Conservation (phyloP, 1,284 basidiomycete species). For the Cystobasidium slooffiae region DNA sequence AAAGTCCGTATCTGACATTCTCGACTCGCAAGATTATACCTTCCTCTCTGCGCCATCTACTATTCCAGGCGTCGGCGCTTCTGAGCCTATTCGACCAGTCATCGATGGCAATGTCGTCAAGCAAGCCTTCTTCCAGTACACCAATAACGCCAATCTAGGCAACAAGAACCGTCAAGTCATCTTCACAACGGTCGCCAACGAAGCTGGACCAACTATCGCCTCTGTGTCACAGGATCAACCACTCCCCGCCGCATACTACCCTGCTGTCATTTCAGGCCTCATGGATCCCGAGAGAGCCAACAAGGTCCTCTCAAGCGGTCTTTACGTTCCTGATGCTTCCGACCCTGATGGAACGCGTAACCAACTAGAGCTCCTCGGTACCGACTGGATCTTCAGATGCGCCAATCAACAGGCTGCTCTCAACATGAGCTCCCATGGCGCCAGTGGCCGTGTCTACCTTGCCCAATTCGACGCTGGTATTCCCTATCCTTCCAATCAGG, state of each 20-base stretch:
- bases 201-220: slow-evolving; percentile 45
- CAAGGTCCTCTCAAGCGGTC: slow-evolving; percentile 35
- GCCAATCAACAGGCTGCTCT: slow-evolving; percentile 47
- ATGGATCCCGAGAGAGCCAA: slow-evolving; percentile 15
- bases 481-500: slow-evolving; percentile 12
- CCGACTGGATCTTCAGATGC: slow-evolving; percentile 48
- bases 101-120: slow-evolving; percentile 49
- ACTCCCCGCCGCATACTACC: not conserved
- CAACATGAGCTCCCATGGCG: slow-evolving; percentile 19
- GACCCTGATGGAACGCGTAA: slow-evolving; percentile 25
- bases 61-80: slow-evolving; percentile 27
- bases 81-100: slow-evolving; percentile 45
- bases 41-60: slow-evolving; percentile 59
- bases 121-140: slow-evolving; percentile 36
- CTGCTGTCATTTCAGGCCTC: not conserved
- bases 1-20: slow-evolving; percentile 63
- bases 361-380: slow-evolving; percentile 39
- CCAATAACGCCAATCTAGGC: slow-evolving; percentile 7
- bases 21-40: slow-evolving; percentile 64
- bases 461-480: slow-evolving; percentile 49
- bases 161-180: slow-evolving; percentile 45
- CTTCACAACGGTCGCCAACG: slow-evolving; percentile 48
- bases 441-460: slow-evolving; percentile 35
- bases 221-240: slow-evolving; percentile 14
- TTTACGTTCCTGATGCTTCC: slow-evolving; percentile 26